Conservation (phyloP, 1,284 basidiomycete genomes). For the Leccinum solheimii region DNA sequence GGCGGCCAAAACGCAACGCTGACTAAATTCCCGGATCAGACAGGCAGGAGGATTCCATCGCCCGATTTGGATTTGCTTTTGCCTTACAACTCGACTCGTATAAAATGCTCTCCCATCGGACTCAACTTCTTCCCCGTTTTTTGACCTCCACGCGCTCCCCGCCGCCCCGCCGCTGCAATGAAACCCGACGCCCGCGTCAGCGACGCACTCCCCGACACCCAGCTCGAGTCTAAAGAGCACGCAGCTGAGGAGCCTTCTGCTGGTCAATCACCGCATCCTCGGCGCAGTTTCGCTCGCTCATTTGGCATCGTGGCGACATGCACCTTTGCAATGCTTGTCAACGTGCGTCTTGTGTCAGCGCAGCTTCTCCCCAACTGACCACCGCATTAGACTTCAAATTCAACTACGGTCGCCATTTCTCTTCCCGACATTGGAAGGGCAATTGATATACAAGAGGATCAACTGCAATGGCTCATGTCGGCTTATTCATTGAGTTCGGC, state of each 20-base stretch:
- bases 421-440: constrained; percentile 62
- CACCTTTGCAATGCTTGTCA: constrained; percentile 56
- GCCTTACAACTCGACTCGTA: constrained; percentile 13
- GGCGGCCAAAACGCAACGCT: background rate
- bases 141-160: background rate
- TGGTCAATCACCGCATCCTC: background rate
- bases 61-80: constrained; percentile 2
- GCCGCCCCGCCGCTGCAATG: constrained; percentile 6
- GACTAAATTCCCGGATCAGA: constrained; percentile 9
- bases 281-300: constrained; percentile 33
- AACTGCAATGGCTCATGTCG: constrained; percentile 66
- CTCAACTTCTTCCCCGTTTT: background rate
- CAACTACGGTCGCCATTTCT: constrained; percentile 52
- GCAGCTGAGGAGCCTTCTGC: constrained; percentile 16
- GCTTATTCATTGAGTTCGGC: constrained; percentile 53
- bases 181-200: constrained; percentile 6
- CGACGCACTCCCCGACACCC: constrained; percentile 16
- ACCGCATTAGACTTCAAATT: constrained; percentile 41
- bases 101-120: constrained; percentile 22
- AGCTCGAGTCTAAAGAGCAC: constrained; percentile 15
- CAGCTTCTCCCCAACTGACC: background rate
- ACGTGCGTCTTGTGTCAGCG: constrained; percentile 38
- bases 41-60: background rate
- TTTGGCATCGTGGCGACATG: constrained; percentile 49
- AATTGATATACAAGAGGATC: constrained; percentile 47